A percentile compares a stretch with the other conserved stretches of the same genome.
Evolutionary conservation across 164 flowering plant genomes (phyloP).

Genomic region (Kalanchoe fedtschenkoi): DNA sequence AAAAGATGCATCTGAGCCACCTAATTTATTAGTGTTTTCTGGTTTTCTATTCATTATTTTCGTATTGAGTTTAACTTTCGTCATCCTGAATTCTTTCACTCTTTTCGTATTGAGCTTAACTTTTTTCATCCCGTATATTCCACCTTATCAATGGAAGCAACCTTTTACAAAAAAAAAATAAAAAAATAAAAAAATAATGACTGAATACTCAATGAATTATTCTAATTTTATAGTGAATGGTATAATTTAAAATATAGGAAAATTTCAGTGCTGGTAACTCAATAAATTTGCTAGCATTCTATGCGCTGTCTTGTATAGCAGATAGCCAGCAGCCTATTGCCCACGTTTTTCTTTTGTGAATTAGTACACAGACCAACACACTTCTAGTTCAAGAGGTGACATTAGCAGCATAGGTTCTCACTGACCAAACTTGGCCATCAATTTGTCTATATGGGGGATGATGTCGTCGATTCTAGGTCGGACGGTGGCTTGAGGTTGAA

Average conservation of each 20-base stretch:
- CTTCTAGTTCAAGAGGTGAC: neutral
- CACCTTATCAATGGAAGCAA: too few relatives aligned
- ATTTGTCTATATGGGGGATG: constrained; percentile 76
- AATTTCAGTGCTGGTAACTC: too few relatives aligned
- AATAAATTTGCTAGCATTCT: neutral
- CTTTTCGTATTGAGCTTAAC: too few relatives aligned
- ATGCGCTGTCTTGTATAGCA: neutral
- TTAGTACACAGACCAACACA: neutral
- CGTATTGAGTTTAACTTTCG: too few relatives aligned
- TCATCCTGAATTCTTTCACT: too few relatives aligned
- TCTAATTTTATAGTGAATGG: neutral
- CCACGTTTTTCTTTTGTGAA: neutral
- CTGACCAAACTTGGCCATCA: constrained; percentile 53
- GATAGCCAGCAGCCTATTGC: neutral
- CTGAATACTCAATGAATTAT: too few relatives aligned
- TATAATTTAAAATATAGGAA: neutral
- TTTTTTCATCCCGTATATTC: too few relatives aligned
- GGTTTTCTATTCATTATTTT: too few relatives aligned
- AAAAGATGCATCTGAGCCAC: too few relatives aligned
- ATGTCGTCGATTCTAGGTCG: constrained; percentile 83
- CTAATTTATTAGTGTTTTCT: too few relatives aligned
- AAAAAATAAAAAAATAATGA: too few relatives aligned
- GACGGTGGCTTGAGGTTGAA: constrained; percentile 75
- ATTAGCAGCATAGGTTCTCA: constrained; percentile 13
- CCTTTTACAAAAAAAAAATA: too few relatives aligned